Evolutionary conservation across 768 basidiomycete species (phyloP), one percentile per base, ranked within the genome.

Genomic region (Boletus rex-veris): DNA sequence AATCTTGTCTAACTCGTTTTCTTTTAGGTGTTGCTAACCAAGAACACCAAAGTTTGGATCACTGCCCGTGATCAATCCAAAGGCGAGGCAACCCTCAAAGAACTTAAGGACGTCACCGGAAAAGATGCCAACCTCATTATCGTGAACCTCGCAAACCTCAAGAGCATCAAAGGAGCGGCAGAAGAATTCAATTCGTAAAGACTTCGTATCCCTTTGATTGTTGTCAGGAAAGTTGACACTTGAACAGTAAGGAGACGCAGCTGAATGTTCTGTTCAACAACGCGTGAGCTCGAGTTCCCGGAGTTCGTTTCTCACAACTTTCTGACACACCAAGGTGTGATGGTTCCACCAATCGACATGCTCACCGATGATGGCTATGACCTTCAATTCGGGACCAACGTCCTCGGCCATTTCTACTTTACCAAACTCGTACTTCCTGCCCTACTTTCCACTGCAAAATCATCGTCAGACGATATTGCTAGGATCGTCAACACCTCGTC

Each of bases 121-220:
- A 67, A 60, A 26, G 65, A 66, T n/a, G 59, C 62, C 10, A 35
- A 63, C 35, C 45, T 75, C 47, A 60, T 82, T 1, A 26, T 75
- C 35, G 68, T 81, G 15, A 74, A 80, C 44, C 68, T 82, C 7
- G 64, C 72, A 0, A 72, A 71, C 59, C 56, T 82, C 16, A 57
- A 59, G 35, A 65, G 67, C 15, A 61, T 82, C 35, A 72, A 72
- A 42, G 55, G 21, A 12, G 69, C 78, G 0, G 80, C 74, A 0
- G 59, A 72, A n/a, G 74, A 75, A 21, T 78, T 76, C 53, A 36
- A 66, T 43, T 59, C 64, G 74, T 74, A 26, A 31, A 45, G 65
- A 39, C 1, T 21, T 15, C 10, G 4, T 15, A 6, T 35, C 24
- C 12, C 21, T 8, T 24, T 35, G 8, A 10, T 31, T 0, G n/a